Percentiles rank a stretch among this genome's conserved stretches.
Evolutionary conservation across 345 rosid species (phyloP).

Genomic region (Stellera chamaejasme): DNA sequence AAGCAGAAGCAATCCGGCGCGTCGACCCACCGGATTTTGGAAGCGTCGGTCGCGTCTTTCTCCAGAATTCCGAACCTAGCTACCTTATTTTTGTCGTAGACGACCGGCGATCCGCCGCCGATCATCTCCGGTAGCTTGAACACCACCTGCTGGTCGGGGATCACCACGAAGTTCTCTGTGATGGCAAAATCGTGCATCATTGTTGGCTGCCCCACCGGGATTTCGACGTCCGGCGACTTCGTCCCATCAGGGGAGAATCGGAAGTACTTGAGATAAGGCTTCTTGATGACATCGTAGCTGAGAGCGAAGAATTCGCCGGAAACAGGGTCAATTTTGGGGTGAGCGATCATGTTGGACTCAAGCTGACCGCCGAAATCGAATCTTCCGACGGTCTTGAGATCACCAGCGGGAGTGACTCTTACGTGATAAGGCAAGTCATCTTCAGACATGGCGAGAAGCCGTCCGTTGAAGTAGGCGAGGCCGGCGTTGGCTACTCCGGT

Average conservation of each 20-base stretch:
- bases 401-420: slow-evolving; percentile 44
- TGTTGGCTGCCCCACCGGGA: slow-evolving; percentile 58
- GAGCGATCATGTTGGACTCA: slow-evolving; percentile 76
- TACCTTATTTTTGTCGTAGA: slow-evolving; percentile 63
- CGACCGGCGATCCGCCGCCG: slow-evolving; percentile 79
- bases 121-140: slow-evolving; percentile 75
- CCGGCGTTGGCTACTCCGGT: slow-evolving; percentile 91
- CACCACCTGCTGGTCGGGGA: slow-evolving; percentile 87
- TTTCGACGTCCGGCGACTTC: slow-evolving; percentile 64
- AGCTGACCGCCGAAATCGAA: slow-evolving; percentile 53
- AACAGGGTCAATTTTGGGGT: slow-evolving; percentile 77
- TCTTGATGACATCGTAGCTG: slow-evolving; percentile 74
- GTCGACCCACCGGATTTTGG: slow-evolving; percentile 53
- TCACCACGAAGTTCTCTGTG: slow-evolving; percentile 65
- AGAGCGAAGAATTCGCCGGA: slow-evolving; percentile 62
- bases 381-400: slow-evolving; percentile 62
- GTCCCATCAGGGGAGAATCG: slow-evolving; percentile 50
- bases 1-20: slow-evolving; percentile 85
- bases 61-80: slow-evolving; percentile 67
- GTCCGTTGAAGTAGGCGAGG: slow-evolving; percentile 57
- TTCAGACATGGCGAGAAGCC: slow-evolving; percentile 81
- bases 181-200: slow-evolving; percentile 91
- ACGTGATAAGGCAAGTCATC: slow-evolving; percentile 87
- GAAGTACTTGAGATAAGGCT: slow-evolving; percentile 75
- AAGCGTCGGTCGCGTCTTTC: slow-evolving; percentile 43